Conservation (phyloP, 306 rosid species). For the Carpinus fangiana region DNA sequence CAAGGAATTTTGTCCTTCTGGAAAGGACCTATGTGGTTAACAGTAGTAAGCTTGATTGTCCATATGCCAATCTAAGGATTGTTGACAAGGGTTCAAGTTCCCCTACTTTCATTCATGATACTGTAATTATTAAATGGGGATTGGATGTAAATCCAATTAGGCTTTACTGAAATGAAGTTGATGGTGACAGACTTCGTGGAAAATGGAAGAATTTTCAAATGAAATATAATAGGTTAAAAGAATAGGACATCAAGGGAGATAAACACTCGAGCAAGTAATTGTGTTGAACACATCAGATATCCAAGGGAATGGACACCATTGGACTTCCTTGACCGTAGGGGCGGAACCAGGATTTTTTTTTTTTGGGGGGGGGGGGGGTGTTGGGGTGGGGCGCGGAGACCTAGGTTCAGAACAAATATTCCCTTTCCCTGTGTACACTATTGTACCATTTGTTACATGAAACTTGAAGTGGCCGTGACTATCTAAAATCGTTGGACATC, state of each 20-base stretch:
- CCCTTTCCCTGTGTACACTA: no score
- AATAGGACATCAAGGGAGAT: neutral
- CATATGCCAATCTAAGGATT: neutral
- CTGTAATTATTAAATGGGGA: neutral
- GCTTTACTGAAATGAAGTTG: neutral
- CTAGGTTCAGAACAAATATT: no score
- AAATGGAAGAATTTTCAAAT: neutral
- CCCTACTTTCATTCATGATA: neutral
- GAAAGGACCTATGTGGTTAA: neutral
- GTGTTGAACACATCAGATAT: constrained; percentile 1
- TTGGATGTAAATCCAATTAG: neutral
- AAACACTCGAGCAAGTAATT: neutral
- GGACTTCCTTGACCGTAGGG: neutral
- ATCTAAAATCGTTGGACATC: no score
- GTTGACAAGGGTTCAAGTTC: neutral
- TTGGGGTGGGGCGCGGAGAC: no score
- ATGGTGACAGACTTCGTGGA: neutral
- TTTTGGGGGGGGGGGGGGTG: no score
- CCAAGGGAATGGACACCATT: neutral
- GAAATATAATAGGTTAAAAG: neutral
- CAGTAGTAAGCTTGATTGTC: neutral
- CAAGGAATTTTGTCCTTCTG: neutral
- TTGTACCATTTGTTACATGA: no score
- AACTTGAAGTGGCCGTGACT: no score
- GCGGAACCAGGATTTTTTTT: no score